Evolutionary conservation across 805 yeast genomes (phyloP), one percentile per base, ranked within the genome.

Genomic region (Suhomyces xylopsoci): DNA sequence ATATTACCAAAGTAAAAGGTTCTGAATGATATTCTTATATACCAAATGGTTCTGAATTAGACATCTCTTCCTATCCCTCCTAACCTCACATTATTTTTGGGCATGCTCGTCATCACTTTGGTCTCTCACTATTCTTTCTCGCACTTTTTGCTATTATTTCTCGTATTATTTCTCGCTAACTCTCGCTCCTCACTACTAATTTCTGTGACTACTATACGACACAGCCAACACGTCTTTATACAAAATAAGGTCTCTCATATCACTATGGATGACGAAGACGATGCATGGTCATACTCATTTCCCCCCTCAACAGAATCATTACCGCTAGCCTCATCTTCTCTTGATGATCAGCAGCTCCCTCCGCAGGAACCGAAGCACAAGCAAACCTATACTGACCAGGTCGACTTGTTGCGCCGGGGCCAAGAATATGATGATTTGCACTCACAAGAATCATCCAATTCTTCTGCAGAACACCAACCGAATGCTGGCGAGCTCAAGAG

Each of bases 271-370:
- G 76, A 71, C 32, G 73, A 70, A 19, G 77, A 71, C 24, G 77
- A 73, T 54, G 72, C 71, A 19, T 74, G 78, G 78, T 62, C 72
- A 14, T 72, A 71, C 56, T 69, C 76, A 10, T 69, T 70, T 47
- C 76, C 76, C 7, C 66, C 73, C 1, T 71, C 76, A 5, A 55
- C 64, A 1, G 77, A 71, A 8, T 59, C 64, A 9, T 58, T 70
- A 7, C 65, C 67, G 6, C 34, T 64, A 15, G 42, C 36, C n/a
- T 12, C 36, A n/a, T 32, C 36, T n/a, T 14, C 36, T 32, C 36
- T 32, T 32, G 36, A 32, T n/a, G 36, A 32, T 32, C 36, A 3
- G 36, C 36, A 32, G 17, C 36, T 7, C 15, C 36, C 48, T 22
- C 24, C 25, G 15, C 48, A 15, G 3, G 30, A 22, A 14, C 24